A percentile compares a stretch with the other conserved stretches of the same genome.
Evolutionary conservation across 805 yeast species (phyloP).

Genomic region (Cyberlindnera subsufficiens): DNA sequence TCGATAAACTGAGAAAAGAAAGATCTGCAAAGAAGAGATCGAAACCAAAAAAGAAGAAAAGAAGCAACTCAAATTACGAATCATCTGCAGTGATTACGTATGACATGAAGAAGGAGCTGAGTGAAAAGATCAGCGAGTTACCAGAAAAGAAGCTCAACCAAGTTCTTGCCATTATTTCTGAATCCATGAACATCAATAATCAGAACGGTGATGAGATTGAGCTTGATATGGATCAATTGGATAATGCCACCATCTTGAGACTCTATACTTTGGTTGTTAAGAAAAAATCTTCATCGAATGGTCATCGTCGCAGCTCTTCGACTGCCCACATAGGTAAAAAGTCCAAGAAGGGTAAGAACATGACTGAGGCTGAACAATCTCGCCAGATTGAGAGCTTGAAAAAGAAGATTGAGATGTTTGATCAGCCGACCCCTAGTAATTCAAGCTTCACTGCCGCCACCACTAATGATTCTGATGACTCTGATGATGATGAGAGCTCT

Average conservation of each 20-base stretch:
- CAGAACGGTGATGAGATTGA: constrained; percentile 87
- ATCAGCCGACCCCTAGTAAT: constrained; percentile 24
- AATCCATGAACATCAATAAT: constrained; percentile 54
- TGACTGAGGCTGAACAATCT: constrained; percentile 60
- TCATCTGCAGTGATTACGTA: constrained; percentile 56
- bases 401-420: constrained; percentile 70
- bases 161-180: constrained; percentile 80
- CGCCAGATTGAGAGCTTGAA: constrained; percentile 66
- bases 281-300: constrained; percentile 21
- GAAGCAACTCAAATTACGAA: constrained; percentile 20
- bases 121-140: constrained; percentile 73
- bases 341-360: constrained; percentile 48
- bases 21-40: constrained; percentile 41
- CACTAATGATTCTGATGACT: constrained; percentile 32
- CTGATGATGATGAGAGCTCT: constrained; percentile 54
- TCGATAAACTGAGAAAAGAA: constrained; percentile 60
- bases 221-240: constrained; percentile 90
- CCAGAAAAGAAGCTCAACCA: constrained; percentile 78
- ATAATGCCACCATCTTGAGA: constrained; percentile 74
- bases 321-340: constrained; percentile 14
- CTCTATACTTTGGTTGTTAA: constrained; percentile 78
- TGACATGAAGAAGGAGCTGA: constrained; percentile 93
- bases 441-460: constrained; percentile 24
- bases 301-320: constrained; percentile 2
- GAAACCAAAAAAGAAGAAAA: constrained; percentile 27